Percentiles rank a stretch among this genome's conserved stretches.
Conservation (phyloP, 2,329 filamentous ascomycete species). For the Pseudohalonectria lignicola region DNA sequence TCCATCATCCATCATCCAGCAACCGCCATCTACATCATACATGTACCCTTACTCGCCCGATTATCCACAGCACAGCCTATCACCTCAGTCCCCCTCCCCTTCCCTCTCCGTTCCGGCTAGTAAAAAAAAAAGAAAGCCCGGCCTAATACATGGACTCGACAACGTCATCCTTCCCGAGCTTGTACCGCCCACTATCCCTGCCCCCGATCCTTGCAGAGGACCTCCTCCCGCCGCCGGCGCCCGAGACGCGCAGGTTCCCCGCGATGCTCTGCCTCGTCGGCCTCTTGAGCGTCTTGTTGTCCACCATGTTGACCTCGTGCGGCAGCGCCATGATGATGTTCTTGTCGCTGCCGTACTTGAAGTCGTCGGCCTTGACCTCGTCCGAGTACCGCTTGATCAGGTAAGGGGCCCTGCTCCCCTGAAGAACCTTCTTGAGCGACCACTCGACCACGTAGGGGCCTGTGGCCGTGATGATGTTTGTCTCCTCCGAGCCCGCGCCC, state of each 20-base stretch:
- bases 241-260: conserved; percentile 32
- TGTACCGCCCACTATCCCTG: conserved; percentile 50
- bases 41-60: no score
- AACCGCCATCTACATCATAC: no score
- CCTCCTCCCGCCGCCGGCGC: conserved; percentile 27
- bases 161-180: conserved; percentile 70
- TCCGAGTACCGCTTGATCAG: conserved; percentile 94
- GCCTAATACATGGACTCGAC: conserved; percentile 57
- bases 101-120: no score
- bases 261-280: conserved; percentile 92
- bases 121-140: neutral
- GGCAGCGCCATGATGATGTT: conserved; percentile 95
- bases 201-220: conserved; percentile 41
- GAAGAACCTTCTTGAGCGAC: conserved; percentile 83
- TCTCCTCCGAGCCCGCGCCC: conserved; percentile 69
- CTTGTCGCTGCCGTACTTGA: conserved; percentile 94
- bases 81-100: no score
- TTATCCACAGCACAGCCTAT: no score
- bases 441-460: conserved; percentile 96
- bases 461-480: conserved; percentile 91
- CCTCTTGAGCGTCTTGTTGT: conserved; percentile 70
- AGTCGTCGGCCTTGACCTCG: conserved; percentile 95
- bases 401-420: conserved; percentile 76
- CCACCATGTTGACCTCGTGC: conserved; percentile 97
- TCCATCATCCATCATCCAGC: no score